Percentiles rank a stretch among this genome's conserved stretches.
Evolutionary conservation across 257 asterid genomes (phyloP).

Genomic region (Verbascum thapsus): DNA sequence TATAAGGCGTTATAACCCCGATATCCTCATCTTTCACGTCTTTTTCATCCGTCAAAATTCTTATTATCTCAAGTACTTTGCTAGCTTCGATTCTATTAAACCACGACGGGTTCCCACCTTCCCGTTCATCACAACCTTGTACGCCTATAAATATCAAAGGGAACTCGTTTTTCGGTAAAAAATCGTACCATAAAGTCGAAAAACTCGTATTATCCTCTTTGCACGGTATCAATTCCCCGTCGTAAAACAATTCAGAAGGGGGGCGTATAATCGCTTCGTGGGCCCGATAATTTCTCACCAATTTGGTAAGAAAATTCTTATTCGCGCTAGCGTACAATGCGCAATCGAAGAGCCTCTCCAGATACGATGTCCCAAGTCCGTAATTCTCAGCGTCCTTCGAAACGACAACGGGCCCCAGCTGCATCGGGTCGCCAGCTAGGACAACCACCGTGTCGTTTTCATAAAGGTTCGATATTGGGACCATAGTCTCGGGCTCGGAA

Average conservation of each 20-base stretch:
- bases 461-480: slow-evolving; percentile 73
- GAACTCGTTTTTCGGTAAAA: slow-evolving; percentile 67
- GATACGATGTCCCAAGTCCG: slow-evolving; percentile 77
- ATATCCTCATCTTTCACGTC: slow-evolving; percentile 67
- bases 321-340: slow-evolving; percentile 46
- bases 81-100: slow-evolving; percentile 90
- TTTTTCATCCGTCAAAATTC: slow-evolving; percentile 43
- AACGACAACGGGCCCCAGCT: slow-evolving; percentile 82
- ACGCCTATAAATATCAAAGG: slow-evolving; percentile 81
- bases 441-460: slow-evolving; percentile 47
- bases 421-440: slow-evolving; percentile 97
- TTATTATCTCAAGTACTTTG: slow-evolving; percentile 73
- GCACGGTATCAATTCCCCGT: slow-evolving; percentile 67
- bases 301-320: slow-evolving; percentile 50
- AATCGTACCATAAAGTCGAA: slow-evolving; percentile 42
- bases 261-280: slow-evolving; percentile 73
- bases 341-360: slow-evolving; percentile 73
- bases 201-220: slow-evolving; percentile 41
- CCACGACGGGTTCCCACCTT: slow-evolving; percentile 96
- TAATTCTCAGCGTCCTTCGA: slow-evolving; percentile 63
- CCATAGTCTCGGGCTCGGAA: slow-evolving; percentile 95
- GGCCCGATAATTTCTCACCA: slow-evolving; percentile 74
- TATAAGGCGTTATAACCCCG: slow-evolving; percentile 92
- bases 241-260: slow-evolving; percentile 77
- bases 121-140: slow-evolving; percentile 94